These are phyloP conservation scores for Bocquillonia castaneifolia DNA, from an alignment of 441 rosid genomes.

Conservation along the genomic window DNA sequence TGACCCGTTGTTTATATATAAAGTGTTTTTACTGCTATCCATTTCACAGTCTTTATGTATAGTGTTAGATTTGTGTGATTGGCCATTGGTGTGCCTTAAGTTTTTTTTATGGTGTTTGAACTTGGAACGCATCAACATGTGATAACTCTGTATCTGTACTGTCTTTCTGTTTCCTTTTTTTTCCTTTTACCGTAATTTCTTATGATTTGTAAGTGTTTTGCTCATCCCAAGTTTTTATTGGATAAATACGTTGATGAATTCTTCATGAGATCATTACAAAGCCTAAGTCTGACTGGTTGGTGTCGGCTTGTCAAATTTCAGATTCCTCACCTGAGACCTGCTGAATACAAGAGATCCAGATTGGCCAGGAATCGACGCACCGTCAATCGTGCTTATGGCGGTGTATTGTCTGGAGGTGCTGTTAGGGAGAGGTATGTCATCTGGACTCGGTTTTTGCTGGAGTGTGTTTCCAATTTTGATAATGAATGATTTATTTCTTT, in stretches of 20 bases:
- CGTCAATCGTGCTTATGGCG: conserved; percentile 60
- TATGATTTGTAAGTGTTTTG: no score
- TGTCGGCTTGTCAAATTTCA: not conserved
- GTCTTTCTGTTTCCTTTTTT: no score
- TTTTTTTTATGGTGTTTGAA: not conserved
- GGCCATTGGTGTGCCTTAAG: no score
- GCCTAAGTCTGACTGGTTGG: not conserved
- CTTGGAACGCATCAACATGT: not conserved
- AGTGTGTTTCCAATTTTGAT: not conserved
- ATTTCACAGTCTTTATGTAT: no score
- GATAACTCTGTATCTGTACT: no score
- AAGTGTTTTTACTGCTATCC: not conserved
- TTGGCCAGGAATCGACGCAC: conserved; percentile 51
- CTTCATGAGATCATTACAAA: not conserved
- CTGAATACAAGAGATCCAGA: conserved; percentile 60
- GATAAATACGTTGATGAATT: not conserved
- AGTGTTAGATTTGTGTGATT: not conserved
- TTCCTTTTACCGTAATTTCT: no score
- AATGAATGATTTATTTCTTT: not conserved
- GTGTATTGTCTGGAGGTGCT: conserved; percentile 53
- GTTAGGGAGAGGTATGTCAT: conserved; percentile 47
- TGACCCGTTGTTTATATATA: no score
- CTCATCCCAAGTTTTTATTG: not conserved
- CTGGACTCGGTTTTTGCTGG: not conserved
- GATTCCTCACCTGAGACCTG: conserved; percentile 64